These are phyloP conservation scores for Clavispora fructus DNA, from an alignment of 805 yeast species.

Conservation along the genomic window DNA sequence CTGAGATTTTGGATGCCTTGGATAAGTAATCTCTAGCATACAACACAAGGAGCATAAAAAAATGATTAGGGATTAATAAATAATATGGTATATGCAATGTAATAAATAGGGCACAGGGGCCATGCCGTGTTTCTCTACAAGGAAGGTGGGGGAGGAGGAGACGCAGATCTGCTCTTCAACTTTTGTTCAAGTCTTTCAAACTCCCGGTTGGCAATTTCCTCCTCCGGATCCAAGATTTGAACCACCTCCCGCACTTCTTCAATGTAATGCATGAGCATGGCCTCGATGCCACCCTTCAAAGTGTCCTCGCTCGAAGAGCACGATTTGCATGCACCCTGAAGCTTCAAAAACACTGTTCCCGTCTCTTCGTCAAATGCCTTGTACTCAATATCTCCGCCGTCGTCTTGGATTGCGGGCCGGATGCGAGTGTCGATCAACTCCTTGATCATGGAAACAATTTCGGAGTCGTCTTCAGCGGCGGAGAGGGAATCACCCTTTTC, in stretches of 20 bases:
- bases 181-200: constrained; percentile 75
- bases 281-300: constrained; percentile 89
- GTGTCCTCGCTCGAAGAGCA: constrained; percentile 92
- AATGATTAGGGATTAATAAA: constrained; percentile 3
- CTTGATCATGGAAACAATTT: constrained; percentile 81
- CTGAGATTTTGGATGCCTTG: constrained; percentile 11
- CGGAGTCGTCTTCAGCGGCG: constrained; percentile 51
- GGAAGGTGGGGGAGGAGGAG: constrained; percentile 21
- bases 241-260: constrained; percentile 90
- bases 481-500: constrained; percentile 38
- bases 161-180: constrained; percentile 17
- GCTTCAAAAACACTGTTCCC: constrained; percentile 81
- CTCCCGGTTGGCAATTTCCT: constrained; percentile 75
- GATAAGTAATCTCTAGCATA: neutral
- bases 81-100: neutral
- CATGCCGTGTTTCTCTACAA: neutral
- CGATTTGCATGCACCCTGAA: constrained; percentile 94
- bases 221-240: constrained; percentile 73
- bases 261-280: constrained; percentile 95
- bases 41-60: neutral
- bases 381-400: constrained; percentile 95
- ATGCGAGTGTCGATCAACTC: constrained; percentile 91
- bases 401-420: constrained; percentile 97
- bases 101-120: constrained; percentile 1
- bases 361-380: constrained; percentile 78